A percentile compares a stretch with the other conserved stretches of the same genome.
phyloP scores from a whole-genome alignment of 148 eudicot genomes.

The Rhododendron vialii region DNA sequence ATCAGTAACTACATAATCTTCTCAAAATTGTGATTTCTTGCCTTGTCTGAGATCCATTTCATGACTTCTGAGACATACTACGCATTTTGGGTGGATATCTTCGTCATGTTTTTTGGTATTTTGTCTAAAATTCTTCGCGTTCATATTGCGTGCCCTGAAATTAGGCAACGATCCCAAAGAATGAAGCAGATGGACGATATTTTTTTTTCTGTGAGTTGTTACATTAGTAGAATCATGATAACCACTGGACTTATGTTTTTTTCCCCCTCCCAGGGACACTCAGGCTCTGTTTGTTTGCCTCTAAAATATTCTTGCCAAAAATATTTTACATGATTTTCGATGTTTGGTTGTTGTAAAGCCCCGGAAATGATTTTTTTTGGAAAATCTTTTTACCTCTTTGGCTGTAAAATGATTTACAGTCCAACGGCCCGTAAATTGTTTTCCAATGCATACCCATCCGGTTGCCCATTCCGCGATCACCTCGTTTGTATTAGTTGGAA shows the following conservation, averaged over 20 bases:
- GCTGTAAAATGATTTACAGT: too few species aligned
- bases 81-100: neutral
- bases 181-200: neutral
- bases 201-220: neutral
- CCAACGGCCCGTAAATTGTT: too few species aligned
- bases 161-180: neutral
- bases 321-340: too few species aligned
- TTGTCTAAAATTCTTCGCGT: neutral
- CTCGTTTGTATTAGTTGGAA: too few species aligned
- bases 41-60: neutral
- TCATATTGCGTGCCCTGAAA: neutral
- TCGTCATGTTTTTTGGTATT: neutral
- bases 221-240: neutral
- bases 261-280: constrained; percentile 36
- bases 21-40: neutral
- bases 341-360: too few species aligned
- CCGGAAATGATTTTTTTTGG: too few species aligned
- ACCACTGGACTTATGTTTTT: neutral
- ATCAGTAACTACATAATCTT: neutral
- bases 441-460: too few species aligned
- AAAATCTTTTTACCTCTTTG: too few species aligned
- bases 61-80: neutral
- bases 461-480: too few species aligned
- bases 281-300: neutral
- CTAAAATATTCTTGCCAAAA: too few species aligned